A percentile compares a stretch with the other conserved stretches of the same genome.
Evolutionary conservation across 2,329 filamentous ascomycete species (phyloP).

Genomic region (Penicillium rolfsii): DNA sequence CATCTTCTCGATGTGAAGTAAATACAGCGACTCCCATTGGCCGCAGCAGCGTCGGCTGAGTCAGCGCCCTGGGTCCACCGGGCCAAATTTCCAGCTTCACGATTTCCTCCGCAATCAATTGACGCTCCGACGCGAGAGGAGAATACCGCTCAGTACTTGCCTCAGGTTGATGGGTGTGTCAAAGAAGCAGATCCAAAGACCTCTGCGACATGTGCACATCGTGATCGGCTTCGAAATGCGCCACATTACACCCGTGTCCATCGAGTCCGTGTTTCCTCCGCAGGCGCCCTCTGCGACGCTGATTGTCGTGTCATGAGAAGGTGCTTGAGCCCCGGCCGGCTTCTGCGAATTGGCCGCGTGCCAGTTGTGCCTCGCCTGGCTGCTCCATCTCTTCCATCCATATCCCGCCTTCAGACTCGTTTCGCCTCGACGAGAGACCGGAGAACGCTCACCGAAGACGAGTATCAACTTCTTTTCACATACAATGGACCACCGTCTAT

Average conservation of each 20-base stretch:
- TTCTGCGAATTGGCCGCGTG: conserved; percentile 40
- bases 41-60: conserved; percentile 7
- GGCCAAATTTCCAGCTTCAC: conserved; percentile 20
- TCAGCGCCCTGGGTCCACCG: conserved; percentile 10
- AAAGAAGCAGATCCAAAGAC: not conserved
- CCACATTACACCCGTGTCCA: conserved; percentile 25
- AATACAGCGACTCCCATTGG: conserved; percentile 20
- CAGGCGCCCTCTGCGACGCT: conserved; percentile 30
- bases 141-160: not conserved
- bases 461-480: conserved; percentile 26
- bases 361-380: conserved; percentile 21
- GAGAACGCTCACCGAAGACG: conserved; percentile 21
- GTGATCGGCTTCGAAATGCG: conserved; percentile 34
- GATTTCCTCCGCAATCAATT: not conserved
- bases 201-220: conserved; percentile 16
- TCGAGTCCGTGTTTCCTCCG: conserved; percentile 37
- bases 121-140: not conserved
- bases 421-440: conserved; percentile 13
- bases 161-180: not conserved
- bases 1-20: conserved; percentile 11
- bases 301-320: conserved; percentile 48
- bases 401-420: conserved; percentile 13
- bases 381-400: conserved; percentile 16
- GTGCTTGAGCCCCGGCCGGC: conserved; percentile 43
- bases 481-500: conserved; percentile 20